A percentile compares a stretch with the other conserved stretches of the same genome.
These are phyloP conservation scores for Alloteropsis angusta DNA, from an alignment of 202 grass and related monocot species.

Conservation along the genomic window DNA sequence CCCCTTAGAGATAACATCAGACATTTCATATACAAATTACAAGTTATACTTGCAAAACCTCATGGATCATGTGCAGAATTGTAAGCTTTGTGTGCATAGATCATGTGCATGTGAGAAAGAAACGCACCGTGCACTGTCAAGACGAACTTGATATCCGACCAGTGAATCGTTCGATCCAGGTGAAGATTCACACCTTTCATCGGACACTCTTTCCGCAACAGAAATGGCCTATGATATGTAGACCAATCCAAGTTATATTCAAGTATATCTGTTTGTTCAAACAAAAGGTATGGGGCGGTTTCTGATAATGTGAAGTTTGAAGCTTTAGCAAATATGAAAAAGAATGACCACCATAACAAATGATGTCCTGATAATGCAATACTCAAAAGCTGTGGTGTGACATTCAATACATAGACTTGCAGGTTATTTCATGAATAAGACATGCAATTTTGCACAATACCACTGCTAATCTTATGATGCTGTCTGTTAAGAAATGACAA, in stretches of 20 bases:
- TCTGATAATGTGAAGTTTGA: not conserved
- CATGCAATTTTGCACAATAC: not conserved
- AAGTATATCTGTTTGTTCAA: slow-evolving; percentile 10
- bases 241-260: slow-evolving; percentile 24
- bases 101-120: slow-evolving; percentile 20
- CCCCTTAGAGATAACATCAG: slow-evolving; percentile 8
- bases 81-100: not conserved
- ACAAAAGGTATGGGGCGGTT: not conserved
- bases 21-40: slow-evolving; percentile 13
- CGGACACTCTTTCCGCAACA: slow-evolving; percentile 91
- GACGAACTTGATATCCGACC: slow-evolving; percentile 96
- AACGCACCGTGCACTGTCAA: slow-evolving; percentile 75
- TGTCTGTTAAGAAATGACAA: not conserved
- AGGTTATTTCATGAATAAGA: slow-evolving; percentile 26
- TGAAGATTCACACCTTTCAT: slow-evolving; percentile 93
- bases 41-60: not conserved
- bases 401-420: not conserved
- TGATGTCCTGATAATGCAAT: slow-evolving; percentile 19
- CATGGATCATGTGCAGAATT: not conserved
- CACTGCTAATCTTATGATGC: slow-evolving; percentile 7
- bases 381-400: not conserved
- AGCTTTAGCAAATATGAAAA: slow-evolving; percentile 9
- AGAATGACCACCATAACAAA: not conserved
- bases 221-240: slow-evolving; percentile 70
- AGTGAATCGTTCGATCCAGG: slow-evolving; percentile 79